Evolutionary conservation across 176 grass and related monocot genomes (phyloP).

Genomic region (Otatea glauca): DNA sequence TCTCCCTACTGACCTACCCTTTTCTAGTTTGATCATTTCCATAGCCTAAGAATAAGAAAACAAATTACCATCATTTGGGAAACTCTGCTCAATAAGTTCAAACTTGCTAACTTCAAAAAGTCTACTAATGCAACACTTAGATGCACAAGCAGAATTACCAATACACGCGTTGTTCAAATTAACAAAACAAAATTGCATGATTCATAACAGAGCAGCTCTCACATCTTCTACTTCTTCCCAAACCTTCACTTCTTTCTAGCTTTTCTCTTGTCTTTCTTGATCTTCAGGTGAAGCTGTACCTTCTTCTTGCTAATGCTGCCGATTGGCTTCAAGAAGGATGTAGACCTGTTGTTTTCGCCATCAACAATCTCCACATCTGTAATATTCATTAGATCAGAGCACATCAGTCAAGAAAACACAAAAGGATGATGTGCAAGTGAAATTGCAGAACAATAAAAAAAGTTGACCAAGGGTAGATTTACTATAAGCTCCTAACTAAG

Average conservation of each 20-base stretch:
- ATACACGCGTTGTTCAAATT: constrained; percentile 31
- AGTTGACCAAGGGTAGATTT: no score
- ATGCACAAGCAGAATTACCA: not conserved
- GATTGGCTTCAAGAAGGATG: constrained; percentile 65
- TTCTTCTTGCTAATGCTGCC: constrained; percentile 90
- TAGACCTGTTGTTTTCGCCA: constrained; percentile 48
- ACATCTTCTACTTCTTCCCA: constrained; percentile 44
- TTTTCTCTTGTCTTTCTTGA: constrained; percentile 77
- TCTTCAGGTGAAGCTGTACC: constrained; percentile 68
- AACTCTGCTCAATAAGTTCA: no score
- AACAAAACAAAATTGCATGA: constrained; percentile 42
- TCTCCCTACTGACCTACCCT: no score
- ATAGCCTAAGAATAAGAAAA: no score
- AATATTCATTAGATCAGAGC: not conserved
- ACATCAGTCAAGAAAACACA: not conserved
- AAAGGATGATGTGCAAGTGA: not conserved
- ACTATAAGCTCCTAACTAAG: no score
- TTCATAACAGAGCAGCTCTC: not conserved
- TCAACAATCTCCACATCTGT: constrained; percentile 68
- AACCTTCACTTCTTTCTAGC: constrained; percentile 72
- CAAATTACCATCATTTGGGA: no score
- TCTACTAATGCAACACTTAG: not conserved
- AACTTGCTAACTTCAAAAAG: no score
- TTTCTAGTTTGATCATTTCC: no score
- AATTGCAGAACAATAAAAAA: not conserved